Evolutionary conservation across 257 asterid genomes (phyloP).

Genomic region (Misopates orontium): DNA sequence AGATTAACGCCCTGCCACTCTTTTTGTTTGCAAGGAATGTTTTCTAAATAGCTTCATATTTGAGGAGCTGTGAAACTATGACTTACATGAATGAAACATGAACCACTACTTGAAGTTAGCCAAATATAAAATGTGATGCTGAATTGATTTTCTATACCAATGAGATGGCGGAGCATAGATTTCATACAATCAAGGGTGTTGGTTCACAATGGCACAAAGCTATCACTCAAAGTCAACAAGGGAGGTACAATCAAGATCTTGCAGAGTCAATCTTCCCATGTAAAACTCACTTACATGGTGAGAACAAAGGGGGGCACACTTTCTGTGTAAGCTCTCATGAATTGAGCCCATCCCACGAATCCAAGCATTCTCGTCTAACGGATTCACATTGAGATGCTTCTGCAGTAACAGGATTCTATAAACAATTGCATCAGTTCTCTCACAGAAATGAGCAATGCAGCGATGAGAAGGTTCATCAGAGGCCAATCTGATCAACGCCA

Average conservation of each 20-base stretch:
- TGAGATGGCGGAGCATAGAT: no score
- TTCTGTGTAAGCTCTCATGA: conserved; percentile 58
- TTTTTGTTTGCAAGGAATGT: no score
- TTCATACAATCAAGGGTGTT: no score
- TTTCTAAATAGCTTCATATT: no score
- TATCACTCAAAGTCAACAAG: conserved; percentile 48
- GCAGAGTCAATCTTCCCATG: conserved; percentile 74
- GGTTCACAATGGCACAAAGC: not conserved
- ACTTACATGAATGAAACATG: no score
- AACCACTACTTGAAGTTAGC: no score
- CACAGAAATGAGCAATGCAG: conserved; percentile 78
- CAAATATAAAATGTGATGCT: no score
- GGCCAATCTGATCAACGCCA: conserved; percentile 67
- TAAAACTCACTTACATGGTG: conserved; percentile 69
- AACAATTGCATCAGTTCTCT: conserved; percentile 47
- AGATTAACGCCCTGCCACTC: no score
- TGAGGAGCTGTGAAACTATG: no score
- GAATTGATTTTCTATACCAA: no score
- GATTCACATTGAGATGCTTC: conserved; percentile 35
- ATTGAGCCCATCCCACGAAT: conserved; percentile 53
- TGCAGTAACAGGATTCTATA: conserved; percentile 62
- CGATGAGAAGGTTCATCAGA: conserved; percentile 56
- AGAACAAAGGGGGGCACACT: conserved; percentile 71
- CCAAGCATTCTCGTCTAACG: conserved; percentile 36
- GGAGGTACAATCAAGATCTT: conserved; percentile 64